Base-by-base conservation (phyloP, 2,329 filamentous ascomycete genomes). In the Aureobasidium sp. region DNA sequence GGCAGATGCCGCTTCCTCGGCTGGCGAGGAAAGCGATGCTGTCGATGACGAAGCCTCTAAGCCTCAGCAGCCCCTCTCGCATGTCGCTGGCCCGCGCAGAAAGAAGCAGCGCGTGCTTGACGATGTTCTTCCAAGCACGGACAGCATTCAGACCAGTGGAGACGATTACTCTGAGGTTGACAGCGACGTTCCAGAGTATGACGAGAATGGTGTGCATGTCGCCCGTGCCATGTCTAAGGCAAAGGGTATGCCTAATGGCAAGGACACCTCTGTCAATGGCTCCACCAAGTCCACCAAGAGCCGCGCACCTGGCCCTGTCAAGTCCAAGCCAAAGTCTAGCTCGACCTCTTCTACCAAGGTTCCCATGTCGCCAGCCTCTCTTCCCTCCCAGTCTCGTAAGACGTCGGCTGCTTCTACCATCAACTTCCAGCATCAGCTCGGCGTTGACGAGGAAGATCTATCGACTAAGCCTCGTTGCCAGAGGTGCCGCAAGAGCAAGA, bases 401-500 rank as follows among this genome's bases (percentile, higher is more conserved):
- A 83, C 85, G 42, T 92, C 90, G 0, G 81, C 87, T 62, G 82
- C 85, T 12, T 91, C 90, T 15, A 79, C 80, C 12, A 74, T 86
- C 70, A 85, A 82, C 70, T 85, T 85, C 71, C 54, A 60, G 19
- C 39, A 42, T 50, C 62, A 63, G 39, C 69, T 71, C 52, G 83
- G 80, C 52, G 79, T 80, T 35, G 90, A 91, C 67, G 90, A 96
- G 67, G 92, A 97, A 67, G 92, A 97, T 62, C 79, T 97, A 22
- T 97, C 93, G 0, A 92, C 89, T 67, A 97, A 97, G 77, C 94
- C 94, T 62, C 91, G 94, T 65, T 99, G 94, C 80, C 94, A 99
- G 75, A 89, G 94, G 63, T 99, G 94, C 81, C 89, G 94, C 70
- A 99, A 99, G 84, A 97, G 93, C 78, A 99, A 99, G 82, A 99